Evolutionary conservation across 345 rosid species (phyloP).

Genomic region (Bruguiera parviflora): DNA sequence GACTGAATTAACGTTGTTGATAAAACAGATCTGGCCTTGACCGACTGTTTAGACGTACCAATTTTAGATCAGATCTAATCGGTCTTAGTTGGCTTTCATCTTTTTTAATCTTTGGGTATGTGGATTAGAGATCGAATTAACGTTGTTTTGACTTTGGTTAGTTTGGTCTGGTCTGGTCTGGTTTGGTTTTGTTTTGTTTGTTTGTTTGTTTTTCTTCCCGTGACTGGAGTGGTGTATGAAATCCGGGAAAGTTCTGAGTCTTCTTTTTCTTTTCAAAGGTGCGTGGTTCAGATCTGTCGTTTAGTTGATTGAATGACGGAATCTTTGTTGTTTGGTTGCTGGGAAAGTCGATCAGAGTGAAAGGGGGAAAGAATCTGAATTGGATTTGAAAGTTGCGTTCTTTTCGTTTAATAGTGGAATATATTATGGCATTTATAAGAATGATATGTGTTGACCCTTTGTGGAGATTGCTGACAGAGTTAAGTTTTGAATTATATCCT

Average conservation of each 20-base stretch:
- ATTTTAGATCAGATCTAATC: slow-evolving; percentile 28
- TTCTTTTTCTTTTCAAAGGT: slow-evolving; percentile 3
- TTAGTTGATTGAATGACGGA: not conserved
- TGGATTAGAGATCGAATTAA: not conserved
- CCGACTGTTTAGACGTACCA: not conserved
- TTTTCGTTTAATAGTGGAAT: too few relatives aligned
- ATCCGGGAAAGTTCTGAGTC: not conserved
- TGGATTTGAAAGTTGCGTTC: not conserved
- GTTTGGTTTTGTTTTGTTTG: not conserved
- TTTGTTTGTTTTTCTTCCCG: not conserved
- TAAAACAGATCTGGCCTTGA: not conserved
- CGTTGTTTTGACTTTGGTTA: not conserved
- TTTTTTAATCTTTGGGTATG: not conserved
- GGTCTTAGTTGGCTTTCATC: slow-evolving; percentile 6
- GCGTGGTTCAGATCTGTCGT: slow-evolving; percentile 21
- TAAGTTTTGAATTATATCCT: too few relatives aligned
- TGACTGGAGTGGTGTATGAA: not conserved
- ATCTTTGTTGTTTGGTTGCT: slow-evolving; percentile 13
- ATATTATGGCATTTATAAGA: too few relatives aligned
- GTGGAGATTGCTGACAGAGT: too few relatives aligned
- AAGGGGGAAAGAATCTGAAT: not conserved
- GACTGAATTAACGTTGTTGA: not conserved
- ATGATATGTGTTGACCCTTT: too few relatives aligned
- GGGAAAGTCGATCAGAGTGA: not conserved
- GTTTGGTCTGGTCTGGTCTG: not conserved